Percentiles rank a stretch among this genome's conserved stretches.
phyloP scores from a whole-genome alignment of 1,139 yeast species.

The Sugiyamaella novakii region DNA sequence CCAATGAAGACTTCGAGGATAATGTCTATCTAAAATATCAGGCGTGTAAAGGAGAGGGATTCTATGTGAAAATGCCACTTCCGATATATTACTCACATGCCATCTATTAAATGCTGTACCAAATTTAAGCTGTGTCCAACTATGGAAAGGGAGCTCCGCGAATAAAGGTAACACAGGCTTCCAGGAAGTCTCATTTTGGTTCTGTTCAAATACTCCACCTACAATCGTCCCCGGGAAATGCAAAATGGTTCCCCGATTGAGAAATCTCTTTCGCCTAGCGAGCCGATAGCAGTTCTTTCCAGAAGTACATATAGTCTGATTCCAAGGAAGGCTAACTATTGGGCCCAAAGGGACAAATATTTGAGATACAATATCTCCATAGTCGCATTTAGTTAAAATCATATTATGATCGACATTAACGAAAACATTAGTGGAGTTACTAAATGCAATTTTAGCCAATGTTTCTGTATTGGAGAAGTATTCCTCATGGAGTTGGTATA shows the following conservation, averaged over 20 bases:
- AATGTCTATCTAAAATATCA: slow-evolving; percentile 22
- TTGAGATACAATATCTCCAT: slow-evolving; percentile 12
- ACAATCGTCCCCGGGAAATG: slow-evolving; percentile 15
- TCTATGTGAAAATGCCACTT: slow-evolving; percentile 16
- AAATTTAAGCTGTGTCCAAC: slow-evolving; percentile 18
- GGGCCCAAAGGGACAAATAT: slow-evolving; percentile 12
- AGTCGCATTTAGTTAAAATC: slow-evolving; percentile 16
- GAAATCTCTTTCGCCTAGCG: slow-evolving; percentile 13
- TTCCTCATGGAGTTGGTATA: slow-evolving; percentile 7
- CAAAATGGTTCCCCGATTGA: background rate
- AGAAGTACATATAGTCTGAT: slow-evolving; percentile 13
- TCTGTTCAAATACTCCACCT: slow-evolving; percentile 15
- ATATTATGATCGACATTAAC: slow-evolving; percentile 11
- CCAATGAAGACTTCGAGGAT: slow-evolving; percentile 21
- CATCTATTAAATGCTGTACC: slow-evolving; percentile 13
- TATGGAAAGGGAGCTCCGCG: slow-evolving; percentile 9
- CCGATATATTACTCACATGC: slow-evolving; percentile 9
- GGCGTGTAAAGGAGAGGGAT: slow-evolving; percentile 21
- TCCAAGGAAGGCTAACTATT: slow-evolving; percentile 14
- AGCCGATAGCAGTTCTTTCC: slow-evolving; percentile 14
- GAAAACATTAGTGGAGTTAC: background rate
- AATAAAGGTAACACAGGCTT: slow-evolving; percentile 16
- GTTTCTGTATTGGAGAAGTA: slow-evolving; percentile 11
- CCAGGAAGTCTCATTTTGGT: background rate
- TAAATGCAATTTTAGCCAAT: slow-evolving; percentile 7